Evolutionary conservation across 169 alveolate species (phyloP).

Genomic region (Perkinsus marinus): DNA sequence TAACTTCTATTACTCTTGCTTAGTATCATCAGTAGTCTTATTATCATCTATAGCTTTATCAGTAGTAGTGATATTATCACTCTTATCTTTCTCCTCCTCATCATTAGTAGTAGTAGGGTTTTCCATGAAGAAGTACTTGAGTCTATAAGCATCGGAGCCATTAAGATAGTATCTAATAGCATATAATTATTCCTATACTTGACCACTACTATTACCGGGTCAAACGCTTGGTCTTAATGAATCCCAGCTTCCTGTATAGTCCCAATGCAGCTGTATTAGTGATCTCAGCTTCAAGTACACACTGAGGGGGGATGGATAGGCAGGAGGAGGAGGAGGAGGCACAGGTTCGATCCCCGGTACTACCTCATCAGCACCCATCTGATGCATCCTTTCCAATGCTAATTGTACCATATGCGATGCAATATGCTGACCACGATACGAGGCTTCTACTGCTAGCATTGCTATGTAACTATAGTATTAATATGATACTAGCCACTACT

Average conservation of each 20-base stretch:
- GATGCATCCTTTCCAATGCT: constrained; percentile 35
- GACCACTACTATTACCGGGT: constrained; percentile 28
- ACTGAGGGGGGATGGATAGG: constrained; percentile 11
- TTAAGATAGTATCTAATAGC: constrained; percentile 33
- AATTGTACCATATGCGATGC: constrained; percentile 49
- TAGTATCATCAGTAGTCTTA: too few relatives aligned
- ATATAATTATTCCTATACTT: not conserved
- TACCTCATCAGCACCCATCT: constrained; percentile 38
- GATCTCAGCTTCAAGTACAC: constrained; percentile 59
- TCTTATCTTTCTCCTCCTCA: not conserved
- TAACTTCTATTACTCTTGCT: too few relatives aligned
- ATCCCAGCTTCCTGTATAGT: constrained; percentile 58
- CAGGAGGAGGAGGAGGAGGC: not conserved
- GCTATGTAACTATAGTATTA: constrained; percentile 54
- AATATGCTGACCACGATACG: constrained; percentile 51
- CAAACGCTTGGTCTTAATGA: constrained; percentile 57
- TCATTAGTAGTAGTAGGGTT: not conserved
- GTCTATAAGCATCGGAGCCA: constrained; percentile 66
- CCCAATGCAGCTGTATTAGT: constrained; percentile 54
- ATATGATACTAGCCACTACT: not conserved
- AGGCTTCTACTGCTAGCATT: constrained; percentile 62
- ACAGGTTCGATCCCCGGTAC: not conserved
- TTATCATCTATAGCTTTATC: too few relatives aligned
- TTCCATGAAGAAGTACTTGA: constrained; percentile 18
- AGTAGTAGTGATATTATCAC: not conserved